Conservation (phyloP, 768 basidiomycete species). For the Termitomyces sp. region DNA sequence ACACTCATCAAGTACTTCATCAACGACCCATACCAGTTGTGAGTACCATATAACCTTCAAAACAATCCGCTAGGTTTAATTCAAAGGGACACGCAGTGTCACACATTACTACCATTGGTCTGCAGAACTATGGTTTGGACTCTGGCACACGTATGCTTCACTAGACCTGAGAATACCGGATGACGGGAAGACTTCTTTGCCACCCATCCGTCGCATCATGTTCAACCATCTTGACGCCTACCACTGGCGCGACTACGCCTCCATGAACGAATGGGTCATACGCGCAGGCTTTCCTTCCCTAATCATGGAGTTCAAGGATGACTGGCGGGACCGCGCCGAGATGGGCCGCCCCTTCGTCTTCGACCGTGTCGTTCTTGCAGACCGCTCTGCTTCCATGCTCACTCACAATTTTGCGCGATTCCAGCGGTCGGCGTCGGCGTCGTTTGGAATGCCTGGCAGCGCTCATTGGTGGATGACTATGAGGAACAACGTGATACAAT, state of each 20-base stretch:
- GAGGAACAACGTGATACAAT: slow-evolving; percentile 68
- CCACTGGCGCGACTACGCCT: slow-evolving; percentile 89
- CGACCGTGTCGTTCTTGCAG: slow-evolving; percentile 85
- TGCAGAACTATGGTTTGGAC: slow-evolving; percentile 88
- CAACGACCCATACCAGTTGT: slow-evolving; percentile 89
- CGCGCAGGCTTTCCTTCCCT: slow-evolving; percentile 79
- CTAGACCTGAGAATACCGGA: slow-evolving; percentile 69
- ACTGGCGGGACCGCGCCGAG: slow-evolving; percentile 79
- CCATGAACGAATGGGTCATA: slow-evolving; percentile 88
- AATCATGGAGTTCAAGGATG: slow-evolving; percentile 76
- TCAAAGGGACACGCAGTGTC: slow-evolving; percentile 44
- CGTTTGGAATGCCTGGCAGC: slow-evolving; percentile 74
- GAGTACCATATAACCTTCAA: slow-evolving; percentile 25
- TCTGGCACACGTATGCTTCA: slow-evolving; percentile 89
- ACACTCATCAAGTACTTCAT: slow-evolving; percentile 59
- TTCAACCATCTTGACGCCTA: slow-evolving; percentile 72
- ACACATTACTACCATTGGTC: slow-evolving; percentile 95
- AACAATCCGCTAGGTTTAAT: neutral
- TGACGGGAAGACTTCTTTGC: slow-evolving; percentile 68
- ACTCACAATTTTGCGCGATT: slow-evolving; percentile 65
- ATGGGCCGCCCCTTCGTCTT: slow-evolving; percentile 73
- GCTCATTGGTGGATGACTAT: slow-evolving; percentile 84
- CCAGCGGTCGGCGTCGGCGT: slow-evolving; percentile 72
- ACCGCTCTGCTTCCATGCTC: slow-evolving; percentile 82
- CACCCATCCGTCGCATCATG: slow-evolving; percentile 69